Base-by-base conservation (phyloP, 441 rosid genomes). In the Gossypium lobatum region DNA sequence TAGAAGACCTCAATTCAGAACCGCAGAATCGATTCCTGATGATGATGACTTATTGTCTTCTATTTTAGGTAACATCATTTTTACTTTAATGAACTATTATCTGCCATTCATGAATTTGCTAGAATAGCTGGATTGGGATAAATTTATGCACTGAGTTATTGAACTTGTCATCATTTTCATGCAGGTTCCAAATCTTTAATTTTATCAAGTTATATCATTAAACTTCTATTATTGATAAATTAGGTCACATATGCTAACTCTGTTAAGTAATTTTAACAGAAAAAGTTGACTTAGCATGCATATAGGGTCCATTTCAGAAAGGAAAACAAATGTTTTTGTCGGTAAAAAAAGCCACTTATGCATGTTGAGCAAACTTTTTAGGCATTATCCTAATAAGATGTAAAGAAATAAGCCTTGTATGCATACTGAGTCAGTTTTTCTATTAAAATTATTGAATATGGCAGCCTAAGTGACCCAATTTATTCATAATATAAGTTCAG, bases 21-120 rank as follows among this genome's bases (percentile, higher is more conserved):
- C 86, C 10, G 84, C 80, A 60, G 88, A 80, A 65, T 89, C 90
- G 50, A 72, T 96, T 85, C 99, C 99, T 71, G 95, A 89, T 80
- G 99, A 96, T 60, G 91, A 90, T 64, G 98, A 96, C 77, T 76
- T 96, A 80, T 77, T 96, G 62, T 93, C 98, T 80, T 96, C 99
- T 69, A 96, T 96, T 81, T 79, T 96, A 89, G 98, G 99, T 96
- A 93, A 72, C 53, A 1, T 23, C 54, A 23, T 0, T 74, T 52
- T 46, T 52, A 21, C 10, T 42, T 16, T 66, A 45, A 37, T 73
- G 53, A 64, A 25, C 4, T 60, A 26, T 67, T 63, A 57, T 63
- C 17, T 74, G 45, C 70, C 14, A 74, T 69, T 0, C 13, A 63
- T 58, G 55, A 46, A 48, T 46, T 25, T 23, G 3, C 34, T 66